Conservation (phyloP, 805 yeast genomes). For the Kuraishia ogatae region DNA sequence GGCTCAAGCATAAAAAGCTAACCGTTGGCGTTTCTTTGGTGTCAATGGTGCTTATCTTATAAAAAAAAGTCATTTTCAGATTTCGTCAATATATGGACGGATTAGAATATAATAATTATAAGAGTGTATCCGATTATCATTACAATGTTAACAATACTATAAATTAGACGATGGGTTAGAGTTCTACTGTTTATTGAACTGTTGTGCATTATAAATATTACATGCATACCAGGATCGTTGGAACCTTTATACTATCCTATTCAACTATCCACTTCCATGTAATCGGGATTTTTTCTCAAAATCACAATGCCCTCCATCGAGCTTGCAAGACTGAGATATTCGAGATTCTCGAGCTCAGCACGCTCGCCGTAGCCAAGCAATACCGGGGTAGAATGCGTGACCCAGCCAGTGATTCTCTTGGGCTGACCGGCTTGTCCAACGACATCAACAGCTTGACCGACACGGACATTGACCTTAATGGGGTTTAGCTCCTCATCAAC, state of each 20-base stretch:
- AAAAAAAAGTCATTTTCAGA: not conserved
- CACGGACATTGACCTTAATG: constrained; percentile 91
- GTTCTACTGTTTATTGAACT: not conserved
- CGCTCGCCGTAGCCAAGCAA: constrained; percentile 88
- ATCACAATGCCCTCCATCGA: constrained; percentile 92
- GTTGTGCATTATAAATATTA: not conserved
- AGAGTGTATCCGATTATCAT: too few relatives aligned
- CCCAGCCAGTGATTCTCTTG: constrained; percentile 99
- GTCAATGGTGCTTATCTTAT: not conserved
- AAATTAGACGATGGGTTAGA: too few relatives aligned
- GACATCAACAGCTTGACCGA: constrained; percentile 97
- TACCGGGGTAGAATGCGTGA: constrained; percentile 96
- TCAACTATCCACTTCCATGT: constrained; percentile 32
- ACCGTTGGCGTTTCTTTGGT: not conserved
- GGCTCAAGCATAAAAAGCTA: not conserved
- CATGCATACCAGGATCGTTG: too few relatives aligned
- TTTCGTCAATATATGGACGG: not conserved
- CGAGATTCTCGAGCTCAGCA: constrained; percentile 94
- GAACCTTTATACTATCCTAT: too few relatives aligned
- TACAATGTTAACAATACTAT: not conserved
- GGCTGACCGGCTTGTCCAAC: constrained; percentile 99
- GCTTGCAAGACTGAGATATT: constrained; percentile 73
- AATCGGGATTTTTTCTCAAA: constrained; percentile 84
- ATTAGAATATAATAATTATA: too few relatives aligned
- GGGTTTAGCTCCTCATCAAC: constrained; percentile 89